A percentile compares a stretch with the other conserved stretches of the same genome.
Conservation (phyloP, 176 grass and related monocot species). For the Triticum monococcum region DNA sequence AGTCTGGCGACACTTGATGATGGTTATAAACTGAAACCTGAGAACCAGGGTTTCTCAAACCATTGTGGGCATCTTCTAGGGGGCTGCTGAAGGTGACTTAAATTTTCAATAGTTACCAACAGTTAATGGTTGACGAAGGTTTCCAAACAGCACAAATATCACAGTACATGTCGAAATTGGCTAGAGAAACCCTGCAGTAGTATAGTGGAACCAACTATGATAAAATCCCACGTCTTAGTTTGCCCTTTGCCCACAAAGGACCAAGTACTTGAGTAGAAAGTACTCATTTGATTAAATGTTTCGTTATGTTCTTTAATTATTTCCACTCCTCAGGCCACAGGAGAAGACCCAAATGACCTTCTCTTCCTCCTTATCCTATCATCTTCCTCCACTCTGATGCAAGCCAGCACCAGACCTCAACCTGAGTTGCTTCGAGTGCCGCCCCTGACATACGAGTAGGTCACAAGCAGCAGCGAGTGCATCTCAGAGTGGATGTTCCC, state of each 20-base stretch:
- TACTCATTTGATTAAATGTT: neutral
- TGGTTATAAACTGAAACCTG: neutral
- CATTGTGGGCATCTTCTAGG: neutral
- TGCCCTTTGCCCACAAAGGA: neutral
- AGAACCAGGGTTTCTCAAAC: slow-evolving; percentile 5
- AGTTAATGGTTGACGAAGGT: neutral
- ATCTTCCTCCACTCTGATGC: neutral
- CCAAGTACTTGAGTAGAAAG: neutral
- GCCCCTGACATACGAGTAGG: neutral
- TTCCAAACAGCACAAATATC: neutral
- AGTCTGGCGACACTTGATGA: neutral
- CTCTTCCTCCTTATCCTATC: neutral
- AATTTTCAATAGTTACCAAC: neutral
- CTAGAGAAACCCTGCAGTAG: neutral
- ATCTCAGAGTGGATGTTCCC: neutral
- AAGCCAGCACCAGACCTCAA: neutral
- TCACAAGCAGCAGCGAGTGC: neutral
- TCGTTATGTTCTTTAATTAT: neutral
- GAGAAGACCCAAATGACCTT: neutral
- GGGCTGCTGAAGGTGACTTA: slow-evolving; percentile 11
- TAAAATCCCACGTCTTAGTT: neutral
- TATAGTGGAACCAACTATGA: neutral
- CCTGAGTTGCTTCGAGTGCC: neutral
- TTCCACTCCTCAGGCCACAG: neutral
- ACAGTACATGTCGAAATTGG: slow-evolving; percentile 1